A percentile compares a stretch with the other conserved stretches of the same genome.
Conservation (phyloP, 371 early-diverging fungal genomes). For the Syncephalastrum sp. region DNA sequence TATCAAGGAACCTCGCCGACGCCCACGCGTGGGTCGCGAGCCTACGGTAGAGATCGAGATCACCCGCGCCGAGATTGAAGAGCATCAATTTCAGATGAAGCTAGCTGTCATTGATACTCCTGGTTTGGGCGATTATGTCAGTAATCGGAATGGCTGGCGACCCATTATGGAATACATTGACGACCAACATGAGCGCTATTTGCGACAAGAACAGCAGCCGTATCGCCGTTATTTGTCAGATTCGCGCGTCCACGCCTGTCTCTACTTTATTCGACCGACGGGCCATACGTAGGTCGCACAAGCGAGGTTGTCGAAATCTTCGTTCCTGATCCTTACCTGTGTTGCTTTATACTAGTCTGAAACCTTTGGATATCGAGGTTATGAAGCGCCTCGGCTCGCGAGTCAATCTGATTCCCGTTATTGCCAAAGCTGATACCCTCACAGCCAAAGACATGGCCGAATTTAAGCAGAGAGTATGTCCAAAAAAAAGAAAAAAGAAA, state of each 20-base stretch:
- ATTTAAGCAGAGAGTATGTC: conserved; percentile 71
- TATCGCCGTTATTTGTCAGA: conserved; percentile 63
- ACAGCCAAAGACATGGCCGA: conserved; percentile 75
- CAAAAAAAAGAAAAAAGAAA: background rate
- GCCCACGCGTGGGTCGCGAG: conserved; percentile 60
- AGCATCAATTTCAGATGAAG: conserved; percentile 94
- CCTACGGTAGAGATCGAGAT: conserved; percentile 82
- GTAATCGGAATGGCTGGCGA: conserved; percentile 72
- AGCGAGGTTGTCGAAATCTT: background rate
- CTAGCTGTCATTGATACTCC: conserved; percentile 91
- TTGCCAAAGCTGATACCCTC: conserved; percentile 65
- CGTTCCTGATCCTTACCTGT: background rate
- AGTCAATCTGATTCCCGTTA: conserved; percentile 86
- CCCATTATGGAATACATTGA: conserved; percentile 85
- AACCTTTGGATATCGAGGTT: conserved; percentile 88
- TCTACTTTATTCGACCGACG: conserved; percentile 93
- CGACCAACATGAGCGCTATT: conserved; percentile 91
- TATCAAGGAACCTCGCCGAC: conserved; percentile 62
- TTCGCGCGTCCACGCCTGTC: conserved; percentile 83
- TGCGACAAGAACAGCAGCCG: conserved; percentile 72
- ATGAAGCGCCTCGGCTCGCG: conserved; percentile 82
- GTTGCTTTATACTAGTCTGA: conserved; percentile 56
- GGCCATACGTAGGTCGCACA: conserved; percentile 72
- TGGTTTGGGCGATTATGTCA: conserved; percentile 89
- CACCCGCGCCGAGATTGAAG: conserved; percentile 77